Percentiles rank a stretch among this genome's conserved stretches.
Conservation (phyloP, 2,329 filamentous ascomycete species). For the Xylaria sp. region DNA sequence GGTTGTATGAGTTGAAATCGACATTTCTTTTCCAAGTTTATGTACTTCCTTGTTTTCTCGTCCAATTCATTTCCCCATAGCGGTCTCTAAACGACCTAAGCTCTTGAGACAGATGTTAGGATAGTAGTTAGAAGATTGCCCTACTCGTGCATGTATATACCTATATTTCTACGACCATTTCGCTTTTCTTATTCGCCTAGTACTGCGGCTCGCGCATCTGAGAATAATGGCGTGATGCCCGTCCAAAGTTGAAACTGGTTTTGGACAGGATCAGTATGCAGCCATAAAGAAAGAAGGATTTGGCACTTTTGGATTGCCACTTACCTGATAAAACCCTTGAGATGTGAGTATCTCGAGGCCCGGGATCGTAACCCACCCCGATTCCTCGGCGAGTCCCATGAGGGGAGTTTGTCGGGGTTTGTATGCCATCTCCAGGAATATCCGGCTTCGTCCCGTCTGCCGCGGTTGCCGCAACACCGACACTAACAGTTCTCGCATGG, state of each 20-base stretch:
- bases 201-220: slow-evolving; percentile 71
- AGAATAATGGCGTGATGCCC: slow-evolving; percentile 78
- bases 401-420: slow-evolving; percentile 84
- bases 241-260: slow-evolving; percentile 84
- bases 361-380: slow-evolving; percentile 84
- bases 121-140: neutral
- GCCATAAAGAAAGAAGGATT: neutral
- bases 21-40: neutral
- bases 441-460: slow-evolving; percentile 55
- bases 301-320: slow-evolving; percentile 42
- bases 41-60: neutral
- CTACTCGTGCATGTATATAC: neutral
- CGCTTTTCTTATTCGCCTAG: slow-evolving; percentile 51
- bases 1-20: neutral
- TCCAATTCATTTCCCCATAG: neutral
- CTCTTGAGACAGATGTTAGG: neutral
- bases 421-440: slow-evolving; percentile 96
- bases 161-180: neutral
- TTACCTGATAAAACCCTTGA: slow-evolving; percentile 88
- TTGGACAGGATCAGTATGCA: slow-evolving; percentile 24
- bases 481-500: slow-evolving; percentile 72
- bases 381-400: slow-evolving; percentile 82
- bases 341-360: slow-evolving; percentile 89
- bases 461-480: slow-evolving; percentile 58
- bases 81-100: neutral